Percentiles rank a stretch among this genome's conserved stretches.
Conservation (phyloP, 2,329 filamentous ascomycete genomes). For the Acrocalymma vagum region DNA sequence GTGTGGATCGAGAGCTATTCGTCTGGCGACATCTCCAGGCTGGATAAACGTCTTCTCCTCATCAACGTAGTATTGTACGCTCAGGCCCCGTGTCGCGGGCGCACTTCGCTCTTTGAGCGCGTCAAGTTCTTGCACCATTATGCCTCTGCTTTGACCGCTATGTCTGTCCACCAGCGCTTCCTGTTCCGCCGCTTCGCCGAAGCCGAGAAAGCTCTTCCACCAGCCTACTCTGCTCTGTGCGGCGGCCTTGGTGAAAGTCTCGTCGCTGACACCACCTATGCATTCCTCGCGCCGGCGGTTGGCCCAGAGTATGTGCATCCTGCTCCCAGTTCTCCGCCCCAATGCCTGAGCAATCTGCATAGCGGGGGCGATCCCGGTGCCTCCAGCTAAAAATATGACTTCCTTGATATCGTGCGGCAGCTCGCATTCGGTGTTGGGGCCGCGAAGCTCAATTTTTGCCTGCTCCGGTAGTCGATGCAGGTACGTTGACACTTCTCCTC, state of each 20-base stretch:
- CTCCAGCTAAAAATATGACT: slow-evolving; percentile 87
- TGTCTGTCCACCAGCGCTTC: slow-evolving; percentile 8
- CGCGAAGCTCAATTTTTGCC: slow-evolving; percentile 76
- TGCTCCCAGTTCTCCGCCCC: slow-evolving; percentile 52
- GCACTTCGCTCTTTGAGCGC: slow-evolving; percentile 66
- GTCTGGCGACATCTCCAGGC: slow-evolving; percentile 45
- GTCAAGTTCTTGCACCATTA: slow-evolving; percentile 70
- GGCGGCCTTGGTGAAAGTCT: slow-evolving; percentile 5
- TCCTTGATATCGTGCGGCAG: slow-evolving; percentile 62
- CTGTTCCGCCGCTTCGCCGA: slow-evolving; percentile 15
- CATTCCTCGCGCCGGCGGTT: slow-evolving; percentile 74
- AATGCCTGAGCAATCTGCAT: slow-evolving; percentile 78
- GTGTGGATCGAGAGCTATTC: slow-evolving; percentile 22
- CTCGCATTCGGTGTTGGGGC: slow-evolving; percentile 76
- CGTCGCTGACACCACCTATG: slow-evolving; percentile 65
- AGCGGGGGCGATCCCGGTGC: slow-evolving; percentile 90
- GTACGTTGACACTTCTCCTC: slow-evolving; percentile 88
- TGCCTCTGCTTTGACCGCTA: slow-evolving; percentile 41
- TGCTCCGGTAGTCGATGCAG: slow-evolving; percentile 71
- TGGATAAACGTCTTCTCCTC: slow-evolving; percentile 75
- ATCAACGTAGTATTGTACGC: slow-evolving; percentile 81
- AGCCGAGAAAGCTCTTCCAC: slow-evolving; percentile 37
- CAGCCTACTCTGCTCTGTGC: slow-evolving; percentile 26
- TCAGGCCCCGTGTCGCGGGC: slow-evolving; percentile 34
- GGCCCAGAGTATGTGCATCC: slow-evolving; percentile 84